phyloP scores from a whole-genome alignment of 2,329 filamentous ascomycete genomes.

The Diaporthe ampelina region DNA sequence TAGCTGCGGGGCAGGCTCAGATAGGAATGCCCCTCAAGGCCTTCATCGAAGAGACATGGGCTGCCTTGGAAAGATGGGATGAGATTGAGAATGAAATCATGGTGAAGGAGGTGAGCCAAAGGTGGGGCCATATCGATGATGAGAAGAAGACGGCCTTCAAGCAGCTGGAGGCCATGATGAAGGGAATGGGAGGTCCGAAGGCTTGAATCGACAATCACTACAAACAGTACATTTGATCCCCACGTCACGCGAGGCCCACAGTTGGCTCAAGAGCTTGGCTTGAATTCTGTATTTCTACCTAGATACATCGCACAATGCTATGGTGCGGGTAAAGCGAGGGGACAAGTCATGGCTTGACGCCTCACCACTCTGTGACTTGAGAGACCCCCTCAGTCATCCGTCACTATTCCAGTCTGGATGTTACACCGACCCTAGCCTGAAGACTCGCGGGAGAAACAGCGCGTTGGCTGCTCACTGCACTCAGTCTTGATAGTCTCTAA shows the following conservation, averaged over 20 bases:
- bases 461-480: not conserved
- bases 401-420: constrained; percentile 26
- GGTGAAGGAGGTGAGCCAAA: constrained; percentile 36
- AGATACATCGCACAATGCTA: constrained; percentile 35
- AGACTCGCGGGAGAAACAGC: constrained; percentile 1
- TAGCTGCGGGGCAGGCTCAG: constrained; percentile 48
- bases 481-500: not conserved
- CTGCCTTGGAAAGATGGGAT: constrained; percentile 55
- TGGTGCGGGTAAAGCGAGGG: constrained; percentile 23
- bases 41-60: constrained; percentile 59
- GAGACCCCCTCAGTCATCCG: constrained; percentile 2
- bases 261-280: constrained; percentile 35
- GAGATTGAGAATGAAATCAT: constrained; percentile 53
- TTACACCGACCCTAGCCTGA: constrained; percentile 1
- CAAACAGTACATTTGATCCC: too few species aligned
- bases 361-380: constrained; percentile 7
- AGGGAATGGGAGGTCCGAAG: not conserved
- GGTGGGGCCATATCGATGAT: constrained; percentile 42
- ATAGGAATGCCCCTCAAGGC: constrained; percentile 49
- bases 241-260: not conserved
- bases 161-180: constrained; percentile 32
- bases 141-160: constrained; percentile 42
- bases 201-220: not conserved
- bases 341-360: constrained; percentile 12
- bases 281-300: constrained; percentile 41